phyloP scores from a whole-genome alignment of 208 protist species.

The Kentomonas sorsogonicus region DNA sequence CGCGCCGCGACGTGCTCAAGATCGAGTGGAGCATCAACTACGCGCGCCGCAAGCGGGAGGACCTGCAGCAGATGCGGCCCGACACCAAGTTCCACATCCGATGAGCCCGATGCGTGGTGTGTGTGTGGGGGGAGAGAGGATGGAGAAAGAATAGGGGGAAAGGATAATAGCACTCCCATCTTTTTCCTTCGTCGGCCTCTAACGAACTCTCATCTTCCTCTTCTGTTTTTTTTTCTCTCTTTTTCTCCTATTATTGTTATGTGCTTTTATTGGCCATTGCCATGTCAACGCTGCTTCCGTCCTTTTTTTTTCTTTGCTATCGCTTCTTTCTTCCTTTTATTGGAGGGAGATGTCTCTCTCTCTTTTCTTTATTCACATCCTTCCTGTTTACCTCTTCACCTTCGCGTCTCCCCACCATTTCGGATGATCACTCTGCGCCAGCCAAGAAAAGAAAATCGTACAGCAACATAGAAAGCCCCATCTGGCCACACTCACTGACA shows the following conservation, averaged over 20 bases:
- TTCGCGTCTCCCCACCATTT: background rate
- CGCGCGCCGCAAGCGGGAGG: constrained; percentile 76
- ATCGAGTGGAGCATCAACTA: constrained; percentile 84
- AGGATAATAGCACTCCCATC: background rate
- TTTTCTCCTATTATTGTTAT: constrained; percentile 1
- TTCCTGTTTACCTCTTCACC: background rate
- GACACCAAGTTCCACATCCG: constrained; percentile 53
- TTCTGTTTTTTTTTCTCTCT: constrained; percentile 8
- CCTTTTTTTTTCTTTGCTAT: background rate
- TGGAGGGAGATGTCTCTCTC: background rate
- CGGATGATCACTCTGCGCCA: no score
- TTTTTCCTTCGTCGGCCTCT: background rate
- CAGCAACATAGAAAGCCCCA: background rate
- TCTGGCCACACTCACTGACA: background rate
- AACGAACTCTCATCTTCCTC: background rate
- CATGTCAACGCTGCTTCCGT: constrained; percentile 5
- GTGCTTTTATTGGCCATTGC: background rate
- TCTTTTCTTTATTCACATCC: background rate
- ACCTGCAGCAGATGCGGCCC: constrained; percentile 58
- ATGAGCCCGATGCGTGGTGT: no score
- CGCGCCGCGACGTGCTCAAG: constrained; percentile 58
- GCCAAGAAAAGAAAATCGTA: background rate
- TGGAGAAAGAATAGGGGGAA: background rate
- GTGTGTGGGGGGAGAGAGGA: constrained; percentile 7
- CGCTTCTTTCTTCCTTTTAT: background rate